A percentile compares a stretch with the other conserved stretches of the same genome.
Conservation (phyloP, 1,139 yeast genomes). For the Saccharomyces pastorianus region DNA sequence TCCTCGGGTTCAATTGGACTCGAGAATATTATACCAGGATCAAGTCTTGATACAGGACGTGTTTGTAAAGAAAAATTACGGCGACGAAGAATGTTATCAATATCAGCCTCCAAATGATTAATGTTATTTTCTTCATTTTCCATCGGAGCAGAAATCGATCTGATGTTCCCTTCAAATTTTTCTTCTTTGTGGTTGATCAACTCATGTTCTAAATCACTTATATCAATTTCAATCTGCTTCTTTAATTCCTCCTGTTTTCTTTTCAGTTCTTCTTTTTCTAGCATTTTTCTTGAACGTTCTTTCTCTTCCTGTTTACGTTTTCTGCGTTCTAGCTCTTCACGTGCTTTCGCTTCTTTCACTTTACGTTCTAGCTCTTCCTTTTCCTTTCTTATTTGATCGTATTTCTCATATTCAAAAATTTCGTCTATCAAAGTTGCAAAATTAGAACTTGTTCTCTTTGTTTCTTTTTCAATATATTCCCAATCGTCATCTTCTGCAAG, state of each 20-base stretch:
- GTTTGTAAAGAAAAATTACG: conserved; percentile 36
- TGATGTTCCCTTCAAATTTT: conserved; percentile 21
- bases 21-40: conserved; percentile 40
- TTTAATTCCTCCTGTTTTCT: conserved; percentile 8
- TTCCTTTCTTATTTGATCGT: conserved; percentile 48
- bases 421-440: conserved; percentile 72
- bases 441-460: conserved; percentile 68
- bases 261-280: conserved; percentile 15
- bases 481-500: conserved; percentile 56
- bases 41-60: conserved; percentile 65
- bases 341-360: conserved; percentile 41
- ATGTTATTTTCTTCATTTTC: conserved; percentile 17
- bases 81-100: conserved; percentile 22
- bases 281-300: conserved; percentile 10
- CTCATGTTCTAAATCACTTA: conserved; percentile 10
- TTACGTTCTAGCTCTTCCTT: conserved; percentile 39
- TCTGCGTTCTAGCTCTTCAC: conserved; percentile 45
- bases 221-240: conserved; percentile 8
- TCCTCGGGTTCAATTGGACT: conserved; percentile 2
- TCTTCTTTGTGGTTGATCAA: conserved; percentile 22
- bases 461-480: conserved; percentile 65
- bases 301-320: conserved; percentile 15
- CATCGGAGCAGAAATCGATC: conserved; percentile 35
- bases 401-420: conserved; percentile 57
- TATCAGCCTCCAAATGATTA: conserved; percentile 15